phyloP scores from a whole-genome alignment of 495 filamentous ascomycete genomes.

The Neurospora tetraspora region DNA sequence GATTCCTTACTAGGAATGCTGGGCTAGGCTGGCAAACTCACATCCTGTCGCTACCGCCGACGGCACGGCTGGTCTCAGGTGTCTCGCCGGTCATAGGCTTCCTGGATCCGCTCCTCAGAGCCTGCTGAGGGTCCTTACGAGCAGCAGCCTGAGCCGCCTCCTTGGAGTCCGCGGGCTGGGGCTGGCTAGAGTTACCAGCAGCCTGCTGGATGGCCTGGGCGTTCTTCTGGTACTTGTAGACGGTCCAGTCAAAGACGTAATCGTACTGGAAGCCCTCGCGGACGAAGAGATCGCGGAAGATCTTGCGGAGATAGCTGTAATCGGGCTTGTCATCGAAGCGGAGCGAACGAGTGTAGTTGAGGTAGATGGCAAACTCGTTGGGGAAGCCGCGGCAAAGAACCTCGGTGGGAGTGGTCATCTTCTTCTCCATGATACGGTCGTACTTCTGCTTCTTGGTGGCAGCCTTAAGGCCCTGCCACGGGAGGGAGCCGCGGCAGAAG shows the following conservation, averaged over 20 bases:
- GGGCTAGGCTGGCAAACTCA: constrained; percentile 66
- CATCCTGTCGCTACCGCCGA: constrained; percentile 95
- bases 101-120: constrained; percentile 63
- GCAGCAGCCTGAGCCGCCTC: constrained; percentile 43
- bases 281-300: constrained; percentile 99
- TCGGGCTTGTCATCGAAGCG: constrained; percentile 99
- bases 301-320: constrained; percentile 99
- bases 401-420: constrained; percentile 99
- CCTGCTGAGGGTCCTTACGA: constrained; percentile 49
- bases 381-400: constrained; percentile 98
- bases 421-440: constrained; percentile 99
- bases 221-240: constrained; percentile 99
- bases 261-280: constrained; percentile 99
- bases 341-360: constrained; percentile 98
- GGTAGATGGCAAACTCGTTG: constrained; percentile 98
- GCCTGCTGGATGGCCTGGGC: constrained; percentile 49
- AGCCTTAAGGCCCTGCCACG: constrained; percentile 99
- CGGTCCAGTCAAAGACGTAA: constrained; percentile 99
- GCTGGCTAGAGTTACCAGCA: constrained; percentile 39
- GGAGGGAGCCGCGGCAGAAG: constrained; percentile 98
- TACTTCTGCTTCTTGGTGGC: constrained; percentile 99
- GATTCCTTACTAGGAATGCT: constrained; percentile 92
- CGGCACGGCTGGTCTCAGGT: constrained; percentile 76
- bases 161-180: constrained; percentile 47
- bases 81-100: constrained; percentile 74